Base-by-base conservation (phyloP, 441 rosid species). In the Populus hybrid region DNA sequence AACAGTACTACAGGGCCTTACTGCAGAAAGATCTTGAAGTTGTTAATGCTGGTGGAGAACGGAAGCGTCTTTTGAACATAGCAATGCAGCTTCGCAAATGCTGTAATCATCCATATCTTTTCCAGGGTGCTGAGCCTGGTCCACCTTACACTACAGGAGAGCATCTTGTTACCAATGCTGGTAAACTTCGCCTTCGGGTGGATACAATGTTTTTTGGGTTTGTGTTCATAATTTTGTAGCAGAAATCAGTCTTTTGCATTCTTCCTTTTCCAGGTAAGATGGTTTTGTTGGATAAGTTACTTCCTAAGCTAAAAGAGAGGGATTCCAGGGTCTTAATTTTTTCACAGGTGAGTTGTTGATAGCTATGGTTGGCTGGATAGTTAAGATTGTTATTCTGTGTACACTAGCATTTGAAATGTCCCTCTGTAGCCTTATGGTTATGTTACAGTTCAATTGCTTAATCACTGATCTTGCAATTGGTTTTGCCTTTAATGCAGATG, bases 111-210 rank as follows among this genome's bases (percentile, higher is more conserved):
- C 99, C 99, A 64, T 97, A 97, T 86, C 98, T 97, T 82, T 95
- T 95, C 89, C 99, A 97, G 90, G 99, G 99, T 67, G 99, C 99
- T 69, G 99, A 97, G 83, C 99, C 99, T 61, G 99, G 99, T 75
- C 99, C 99, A 71, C 99, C 99, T n/a, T 97, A 95, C 80, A 92
- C 99, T 36, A 95, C 99, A 0, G 99, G 99, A 70, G 97, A 92
- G 9, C 99, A 97, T 84, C 99, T 97, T 75, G 86, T 97, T 67
- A 89, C 88, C 70, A 97, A 83, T 86, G 97, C 99, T 77, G 99
- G 99, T 93, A 83, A 77, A 83, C 73, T 76, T 80, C 64, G 9
- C 75, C 61, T 54, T 73, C 67, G 69, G 26, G 75, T 38, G 14
- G n/a, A 66, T 67, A 64, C 66, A 70, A 67, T 16, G 24, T 40